These are phyloP conservation scores for Suillus brevipes DNA, from an alignment of 768 basidiomycete species.

Conservation along the genomic window DNA sequence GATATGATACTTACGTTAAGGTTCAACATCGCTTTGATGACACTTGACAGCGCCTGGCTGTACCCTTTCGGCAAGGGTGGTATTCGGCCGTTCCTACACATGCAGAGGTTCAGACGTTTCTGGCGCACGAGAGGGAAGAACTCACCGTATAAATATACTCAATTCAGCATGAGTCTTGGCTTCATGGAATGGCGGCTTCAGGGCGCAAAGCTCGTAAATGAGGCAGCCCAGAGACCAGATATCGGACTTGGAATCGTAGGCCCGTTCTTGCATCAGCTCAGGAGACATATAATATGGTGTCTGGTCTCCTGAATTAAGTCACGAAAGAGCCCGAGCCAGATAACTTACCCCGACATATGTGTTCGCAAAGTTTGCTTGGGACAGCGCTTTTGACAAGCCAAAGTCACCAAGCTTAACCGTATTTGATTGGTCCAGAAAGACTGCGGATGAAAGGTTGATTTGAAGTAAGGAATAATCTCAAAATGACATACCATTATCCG, in stretches of 20 bases:
- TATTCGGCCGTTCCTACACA: conserved; percentile 79
- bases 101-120: neutral
- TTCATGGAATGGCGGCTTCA: conserved; percentile 91
- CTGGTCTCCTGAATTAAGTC: conserved; percentile 54
- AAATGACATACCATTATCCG: conserved; percentile 82
- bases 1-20: conserved; percentile 57
- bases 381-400: conserved; percentile 90
- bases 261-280: conserved; percentile 94
- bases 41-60: conserved; percentile 64
- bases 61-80: conserved; percentile 87
- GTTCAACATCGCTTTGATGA: conserved; percentile 87
- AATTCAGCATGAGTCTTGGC: conserved; percentile 89
- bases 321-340: neutral
- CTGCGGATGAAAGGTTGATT: conserved; percentile 38
- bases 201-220: conserved; percentile 93
- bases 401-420: conserved; percentile 97
- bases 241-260: conserved; percentile 97
- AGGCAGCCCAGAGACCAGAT: conserved; percentile 99
- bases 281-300: conserved; percentile 99
- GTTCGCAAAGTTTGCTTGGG: conserved; percentile 85
- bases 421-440: conserved; percentile 84
- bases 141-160: conserved; percentile 75
- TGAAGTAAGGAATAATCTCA: neutral
- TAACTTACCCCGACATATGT: conserved; percentile 92
- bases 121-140: neutral